Evolutionary conservation across 1,284 basidiomycete species (phyloP), one percentile per base, ranked within the genome.

Genomic region (Cutaneotrichosporon curvatum): DNA sequence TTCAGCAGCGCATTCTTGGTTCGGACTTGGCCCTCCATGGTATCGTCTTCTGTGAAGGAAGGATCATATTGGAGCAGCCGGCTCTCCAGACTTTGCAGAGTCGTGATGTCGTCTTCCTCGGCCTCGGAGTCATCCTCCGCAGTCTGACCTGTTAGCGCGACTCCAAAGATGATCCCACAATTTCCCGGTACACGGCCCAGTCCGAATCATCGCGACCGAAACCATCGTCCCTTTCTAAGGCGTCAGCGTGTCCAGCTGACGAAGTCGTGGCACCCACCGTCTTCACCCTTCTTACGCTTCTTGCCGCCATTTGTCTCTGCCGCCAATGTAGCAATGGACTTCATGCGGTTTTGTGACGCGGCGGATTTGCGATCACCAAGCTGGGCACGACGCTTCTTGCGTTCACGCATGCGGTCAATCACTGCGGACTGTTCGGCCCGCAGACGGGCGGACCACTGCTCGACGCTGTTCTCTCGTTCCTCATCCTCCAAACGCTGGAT

Each of bases 141-240:
- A 59, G 87, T 88, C 85, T 85, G 47, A 11, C 15, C 10, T 20
- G 48, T 36, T 10, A 10, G 16, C 21, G 28, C 23, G 3, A 22
- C 12, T 0, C 1, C 1, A 4, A 23, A 12, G 6, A 8, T 28
- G 25, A 28, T 7, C 25, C 39, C 77, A 90, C 89, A 49, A 99
- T 94, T 73, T 96, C 92, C 48, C 94, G 87, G 67, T 98, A 98
- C 43, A 98, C 91, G 0, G 84, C 84, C 94, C 95, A 98, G 68
- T 98, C 94, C 15, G 85, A 88, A 63, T 98, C 94, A 58, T 97
- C 85, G 23, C 84, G 85, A 1, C 95, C 92, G 62, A 98, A 99
- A 66, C 79, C 85, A 60, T 98, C 95, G 74, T 97, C 70, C 43
- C 47, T 53, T 37, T 62, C 91, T 85, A 49, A 43, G 52, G 51